phyloP scores from a whole-genome alignment of 129 eudicot genomes.

The Sambucus nigra region DNA sequence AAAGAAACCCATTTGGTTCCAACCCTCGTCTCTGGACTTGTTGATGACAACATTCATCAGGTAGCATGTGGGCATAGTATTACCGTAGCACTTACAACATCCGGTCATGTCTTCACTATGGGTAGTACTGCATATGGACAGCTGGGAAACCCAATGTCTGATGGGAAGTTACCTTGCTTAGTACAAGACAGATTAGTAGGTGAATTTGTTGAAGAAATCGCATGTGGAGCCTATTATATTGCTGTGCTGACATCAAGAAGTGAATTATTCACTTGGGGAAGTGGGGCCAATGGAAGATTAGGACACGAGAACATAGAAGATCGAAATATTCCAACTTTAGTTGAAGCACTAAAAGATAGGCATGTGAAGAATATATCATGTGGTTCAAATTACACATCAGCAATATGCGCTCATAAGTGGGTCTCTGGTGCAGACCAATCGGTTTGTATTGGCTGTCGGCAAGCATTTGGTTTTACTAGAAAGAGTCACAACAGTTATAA shows the following conservation, averaged over 20 bases:
- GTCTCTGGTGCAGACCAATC: conserved; percentile 80
- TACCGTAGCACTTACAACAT: conserved; percentile 78
- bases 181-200: conserved; percentile 85
- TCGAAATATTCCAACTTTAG: conserved; percentile 52
- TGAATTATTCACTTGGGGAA: conserved; percentile 88
- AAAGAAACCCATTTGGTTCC: conserved; percentile 54
- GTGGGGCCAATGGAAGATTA: conserved; percentile 81
- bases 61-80: conserved; percentile 66
- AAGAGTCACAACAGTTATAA: conserved; percentile 77
- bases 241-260: conserved; percentile 76
- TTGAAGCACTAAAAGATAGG: conserved; percentile 70
- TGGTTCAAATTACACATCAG: conserved; percentile 72
- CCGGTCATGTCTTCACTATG: conserved; percentile 84
- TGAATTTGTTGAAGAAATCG: conserved; percentile 77
- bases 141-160: conserved; percentile 66
- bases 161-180: conserved; percentile 64
- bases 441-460: conserved; percentile 68
- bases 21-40: conserved; percentile 55
- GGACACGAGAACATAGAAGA: conserved; percentile 87
- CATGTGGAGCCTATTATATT: conserved; percentile 76
- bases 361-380: conserved; percentile 67
- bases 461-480: conserved; percentile 85
- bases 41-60: conserved; percentile 75
- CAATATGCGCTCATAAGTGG: conserved; percentile 90
- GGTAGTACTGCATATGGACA: conserved; percentile 70